These are phyloP conservation scores for Alternaria solani DNA, from an alignment of 2,329 filamentous ascomycete species.

Conservation along the genomic window DNA sequence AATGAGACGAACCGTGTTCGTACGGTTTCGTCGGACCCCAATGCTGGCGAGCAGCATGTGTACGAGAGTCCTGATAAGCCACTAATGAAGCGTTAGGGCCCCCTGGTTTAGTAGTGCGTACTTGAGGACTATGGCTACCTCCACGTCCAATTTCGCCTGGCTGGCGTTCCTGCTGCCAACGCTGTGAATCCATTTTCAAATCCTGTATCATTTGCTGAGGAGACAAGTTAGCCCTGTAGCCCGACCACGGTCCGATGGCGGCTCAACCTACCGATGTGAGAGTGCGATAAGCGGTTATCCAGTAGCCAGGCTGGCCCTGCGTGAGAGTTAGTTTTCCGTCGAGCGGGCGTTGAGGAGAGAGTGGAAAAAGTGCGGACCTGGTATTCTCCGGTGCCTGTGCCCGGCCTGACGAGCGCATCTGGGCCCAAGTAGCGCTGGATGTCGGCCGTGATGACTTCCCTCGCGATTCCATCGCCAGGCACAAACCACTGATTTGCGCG, in stretches of 20 bases:
- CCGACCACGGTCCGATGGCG: not conserved
- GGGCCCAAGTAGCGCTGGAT: conserved; percentile 61
- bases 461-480: conserved; percentile 59
- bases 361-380: conserved; percentile 47
- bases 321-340: conserved; percentile 10
- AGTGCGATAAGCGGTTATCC: conserved; percentile 61
- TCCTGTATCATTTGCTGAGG: conserved; percentile 59
- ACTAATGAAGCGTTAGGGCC: conserved; percentile 56
- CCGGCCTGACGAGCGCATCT: conserved; percentile 60
- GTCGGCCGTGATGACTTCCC: conserved; percentile 62
- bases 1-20: conserved; percentile 21
- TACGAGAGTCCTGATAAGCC: conserved; percentile 54
- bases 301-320: conserved; percentile 58
- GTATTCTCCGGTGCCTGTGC: conserved; percentile 55
- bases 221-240: conserved; percentile 27
- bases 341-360: conserved; percentile 26
- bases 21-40: conserved; percentile 48
- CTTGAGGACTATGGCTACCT: conserved; percentile 56
- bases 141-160: conserved; percentile 51
- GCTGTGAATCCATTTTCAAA: conserved; percentile 57
- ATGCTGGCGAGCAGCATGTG: conserved; percentile 54
- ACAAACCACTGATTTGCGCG: conserved; percentile 59
- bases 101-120: conserved; percentile 52
- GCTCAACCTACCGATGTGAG: conserved; percentile 56
- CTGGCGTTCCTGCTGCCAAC: conserved; percentile 52